These are phyloP conservation scores for Penicillium lagena DNA, from an alignment of 495 filamentous ascomycete species.

Conservation along the genomic window DNA sequence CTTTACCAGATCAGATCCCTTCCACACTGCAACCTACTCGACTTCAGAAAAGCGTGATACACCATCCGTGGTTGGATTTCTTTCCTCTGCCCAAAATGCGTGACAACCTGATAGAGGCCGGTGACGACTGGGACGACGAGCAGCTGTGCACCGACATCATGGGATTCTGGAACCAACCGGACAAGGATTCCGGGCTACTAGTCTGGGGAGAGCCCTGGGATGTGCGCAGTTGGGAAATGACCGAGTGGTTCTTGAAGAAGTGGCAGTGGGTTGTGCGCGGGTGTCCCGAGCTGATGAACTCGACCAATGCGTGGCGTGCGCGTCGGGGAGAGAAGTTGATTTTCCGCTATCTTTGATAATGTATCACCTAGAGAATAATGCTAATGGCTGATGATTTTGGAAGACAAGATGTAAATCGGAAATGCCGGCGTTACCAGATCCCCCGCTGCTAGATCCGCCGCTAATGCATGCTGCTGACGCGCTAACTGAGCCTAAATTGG, in stretches of 20 bases:
- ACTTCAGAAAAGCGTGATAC: conserved; percentile 31
- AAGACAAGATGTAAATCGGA: neutral
- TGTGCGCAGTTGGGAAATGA: conserved; percentile 43
- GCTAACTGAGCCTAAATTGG: neutral
- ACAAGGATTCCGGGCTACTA: conserved; percentile 30
- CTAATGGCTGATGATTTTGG: neutral
- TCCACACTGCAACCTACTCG: conserved; percentile 36
- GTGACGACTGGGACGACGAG: conserved; percentile 35
- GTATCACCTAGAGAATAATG: too few relatives aligned
- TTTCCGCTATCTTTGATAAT: conserved; percentile 29
- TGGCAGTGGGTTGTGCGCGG: conserved; percentile 47
- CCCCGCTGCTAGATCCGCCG: neutral
- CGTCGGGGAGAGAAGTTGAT: conserved; percentile 42
- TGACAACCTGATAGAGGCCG: conserved; percentile 41
- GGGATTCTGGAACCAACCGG: conserved; percentile 33
- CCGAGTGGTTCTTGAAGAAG: conserved; percentile 40
- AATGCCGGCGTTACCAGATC: neutral
- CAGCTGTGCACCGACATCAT: conserved; percentile 42
- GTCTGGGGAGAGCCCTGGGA: conserved; percentile 48
- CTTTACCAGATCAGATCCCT: neutral
- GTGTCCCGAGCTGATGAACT: conserved; percentile 38
- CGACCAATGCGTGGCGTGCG: conserved; percentile 45
- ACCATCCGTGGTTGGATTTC: conserved; percentile 50
- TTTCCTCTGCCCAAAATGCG: conserved; percentile 44
- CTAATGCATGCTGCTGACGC: conserved; percentile 17